Evolutionary conservation across 2,329 filamentous ascomycete genomes (phyloP).

Genomic region (Hypoxylon sp.): DNA sequence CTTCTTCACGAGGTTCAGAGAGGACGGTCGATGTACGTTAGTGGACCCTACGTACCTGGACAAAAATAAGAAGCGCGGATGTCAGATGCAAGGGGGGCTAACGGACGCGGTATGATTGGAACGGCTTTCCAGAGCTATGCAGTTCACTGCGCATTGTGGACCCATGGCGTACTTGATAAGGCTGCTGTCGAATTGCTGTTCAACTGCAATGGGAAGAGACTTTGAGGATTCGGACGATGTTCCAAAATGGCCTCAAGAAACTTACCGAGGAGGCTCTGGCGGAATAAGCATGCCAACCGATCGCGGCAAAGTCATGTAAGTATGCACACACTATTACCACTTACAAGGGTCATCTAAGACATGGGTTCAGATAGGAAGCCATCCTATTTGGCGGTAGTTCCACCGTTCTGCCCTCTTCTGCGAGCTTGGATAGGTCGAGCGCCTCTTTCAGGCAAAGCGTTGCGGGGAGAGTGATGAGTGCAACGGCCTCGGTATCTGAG

Average conservation of each 20-base stretch:
- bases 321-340: constrained; percentile 46
- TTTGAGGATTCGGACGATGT: constrained; percentile 38
- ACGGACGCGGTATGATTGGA: constrained; percentile 41
- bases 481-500: constrained; percentile 46
- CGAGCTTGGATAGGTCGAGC: constrained; percentile 43
- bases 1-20: constrained; percentile 38
- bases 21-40: constrained; percentile 38
- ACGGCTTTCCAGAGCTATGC: constrained; percentile 36
- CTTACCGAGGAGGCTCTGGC: constrained; percentile 44
- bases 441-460: constrained; percentile 48
- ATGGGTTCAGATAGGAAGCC: constrained; percentile 45
- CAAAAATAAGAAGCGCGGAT: constrained; percentile 42
- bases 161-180: constrained; percentile 44
- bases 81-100: constrained; percentile 45
- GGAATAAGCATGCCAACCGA: constrained; percentile 40
- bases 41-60: constrained; percentile 43
- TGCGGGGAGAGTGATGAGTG: constrained; percentile 45
- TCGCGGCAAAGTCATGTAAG: constrained; percentile 44
- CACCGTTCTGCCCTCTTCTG: constrained; percentile 39
- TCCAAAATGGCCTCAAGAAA: constrained; percentile 39
- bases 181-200: constrained; percentile 40
- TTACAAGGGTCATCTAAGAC: constrained; percentile 46
- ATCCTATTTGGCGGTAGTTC: constrained; percentile 46
- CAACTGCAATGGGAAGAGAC: constrained; percentile 31
- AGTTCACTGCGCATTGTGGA: constrained; percentile 36